These are phyloP conservation scores for Babesia gibsoni DNA, from an alignment of 169 alveolate species.

Conservation along the genomic window DNA sequence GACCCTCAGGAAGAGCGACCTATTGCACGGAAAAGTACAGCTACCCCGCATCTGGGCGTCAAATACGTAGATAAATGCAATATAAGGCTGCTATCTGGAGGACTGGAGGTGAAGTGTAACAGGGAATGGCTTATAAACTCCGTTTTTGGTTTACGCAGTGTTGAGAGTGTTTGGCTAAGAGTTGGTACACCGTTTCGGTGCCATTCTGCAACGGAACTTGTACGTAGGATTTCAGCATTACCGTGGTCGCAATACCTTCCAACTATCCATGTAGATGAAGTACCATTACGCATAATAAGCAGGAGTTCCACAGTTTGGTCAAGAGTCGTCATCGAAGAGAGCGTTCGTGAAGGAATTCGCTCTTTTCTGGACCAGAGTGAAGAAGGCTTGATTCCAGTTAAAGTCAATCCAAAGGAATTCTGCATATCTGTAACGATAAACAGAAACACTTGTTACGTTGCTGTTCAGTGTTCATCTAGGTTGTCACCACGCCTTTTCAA, in stretches of 20 bases:
- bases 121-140: conserved; percentile 45
- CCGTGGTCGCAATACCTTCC: conserved; percentile 54
- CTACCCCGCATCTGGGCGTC: neutral
- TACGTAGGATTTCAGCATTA: conserved; percentile 8
- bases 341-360: conserved; percentile 38
- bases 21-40: neutral
- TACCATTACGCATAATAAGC: conserved; percentile 45
- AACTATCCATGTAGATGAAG: neutral
- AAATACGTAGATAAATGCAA: conserved; percentile 10
- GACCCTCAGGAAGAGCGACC: neutral
- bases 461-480: conserved; percentile 61
- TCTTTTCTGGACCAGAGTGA: neutral
- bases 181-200: conserved; percentile 65
- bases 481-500: conserved; percentile 53
- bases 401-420: neutral
- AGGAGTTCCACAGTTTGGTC: conserved; percentile 59
- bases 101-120: conserved; percentile 60
- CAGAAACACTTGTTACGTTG: conserved; percentile 65
- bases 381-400: too few species aligned
- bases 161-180: conserved; percentile 64
- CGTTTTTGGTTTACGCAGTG: conserved; percentile 20
- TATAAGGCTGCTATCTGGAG: conserved; percentile 46
- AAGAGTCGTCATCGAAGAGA: conserved; percentile 19
- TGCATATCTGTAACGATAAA: conserved; percentile 57
- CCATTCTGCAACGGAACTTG: conserved; percentile 32